Base-by-base conservation (phyloP, 441 rosid genomes). In the Dalechampia spathulata region DNA sequence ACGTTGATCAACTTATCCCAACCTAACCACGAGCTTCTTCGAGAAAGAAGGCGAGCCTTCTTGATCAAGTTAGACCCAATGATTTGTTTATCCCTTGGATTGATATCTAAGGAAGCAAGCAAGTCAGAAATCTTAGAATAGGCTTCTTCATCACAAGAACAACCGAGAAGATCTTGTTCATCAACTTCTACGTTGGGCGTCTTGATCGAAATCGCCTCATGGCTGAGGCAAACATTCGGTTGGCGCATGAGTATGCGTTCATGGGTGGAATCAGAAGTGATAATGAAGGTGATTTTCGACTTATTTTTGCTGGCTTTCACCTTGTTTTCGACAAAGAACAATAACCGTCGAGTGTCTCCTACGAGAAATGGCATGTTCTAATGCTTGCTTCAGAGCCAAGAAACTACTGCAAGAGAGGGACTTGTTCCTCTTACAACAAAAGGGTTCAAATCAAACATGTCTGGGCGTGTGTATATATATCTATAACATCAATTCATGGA, bases 61-160 rank as follows among this genome's bases (percentile, higher is more conserved):
- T 23, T 58, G 37, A 48, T 34, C 28, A 58, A 47, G 37, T 0
- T 38, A 37, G 23, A 23, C 9, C 53, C 38, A 37, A 58, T 47
- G 7, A 2, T 23, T 15, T 23, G 19, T 23, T 47, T 58, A 37
- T 47, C 62, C n/a, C 16, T 23, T 10, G 46, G 3, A 16, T 47
- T 47, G 37, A 47, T 58, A 47, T 23, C 19, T 15, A 36, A 58
- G 16, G 46, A 47, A 58, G 44, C 37, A 13, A 48, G 20, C 37
- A 47, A 37, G 11, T 40, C n/a, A 23, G 54, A 47, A 58, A 48
- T 58, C 37, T 48, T 58, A 15, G 54, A 47, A 11, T 36, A 58
- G 6, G 62, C 54, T 15, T 58, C 54, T 11, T 36, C 54, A 16
- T 38, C 23, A 17, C n/a, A 45, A 14, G 23, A 17, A 6, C 22